Evolutionary conservation across 2,329 filamentous ascomycete genomes (phyloP), one percentile per base, ranked within the genome.

Genomic region (Diaporthe longicolla): DNA sequence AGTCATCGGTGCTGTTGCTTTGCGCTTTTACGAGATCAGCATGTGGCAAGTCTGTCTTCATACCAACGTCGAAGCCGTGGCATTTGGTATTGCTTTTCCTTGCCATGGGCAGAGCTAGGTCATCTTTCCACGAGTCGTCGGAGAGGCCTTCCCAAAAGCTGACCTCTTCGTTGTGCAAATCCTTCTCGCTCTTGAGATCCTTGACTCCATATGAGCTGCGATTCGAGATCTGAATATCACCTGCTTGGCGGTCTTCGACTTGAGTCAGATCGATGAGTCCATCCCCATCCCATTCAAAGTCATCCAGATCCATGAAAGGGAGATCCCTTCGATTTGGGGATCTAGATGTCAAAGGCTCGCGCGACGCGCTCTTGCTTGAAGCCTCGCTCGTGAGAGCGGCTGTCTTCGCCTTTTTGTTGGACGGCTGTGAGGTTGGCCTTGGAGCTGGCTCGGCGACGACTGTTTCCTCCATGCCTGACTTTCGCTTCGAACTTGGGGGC

Each of bases 401-500:
- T 4, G 26, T 43, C 29, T 65, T 71, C 5, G 32, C 19, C 29
- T 59, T 58, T 11, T 75, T 73, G 26, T 7, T 43, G 19, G 32
- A 9, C 17, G 37, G 32, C 1, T 66, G 10, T 17, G 55, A 48
- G 11, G 13, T 24, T 6, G 40, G 32, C 9, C 37, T 32, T 5
- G 26, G n/a, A 29, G n/a, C 29, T 65, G 69, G 19, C 8, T 52
- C 15, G 21, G 65, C 45, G 7, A 40, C 48, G 8, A 55, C 21
- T 3, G 24, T 26, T 1, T 75, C 35, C 32, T 79, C 74, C 10
- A 74, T 77, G 4, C 77, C 78, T 6, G 57, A 74, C 15, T 81
- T 81, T 24, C 77, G 79, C 35, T 79, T 82, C 73, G 73, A 75
- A 73, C 76, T 79, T 71, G 69, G 80, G 80, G 11, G 79, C 75